Base-by-base conservation (phyloP, 129 eudicot genomes). In the Scalesia atractyloides region DNA sequence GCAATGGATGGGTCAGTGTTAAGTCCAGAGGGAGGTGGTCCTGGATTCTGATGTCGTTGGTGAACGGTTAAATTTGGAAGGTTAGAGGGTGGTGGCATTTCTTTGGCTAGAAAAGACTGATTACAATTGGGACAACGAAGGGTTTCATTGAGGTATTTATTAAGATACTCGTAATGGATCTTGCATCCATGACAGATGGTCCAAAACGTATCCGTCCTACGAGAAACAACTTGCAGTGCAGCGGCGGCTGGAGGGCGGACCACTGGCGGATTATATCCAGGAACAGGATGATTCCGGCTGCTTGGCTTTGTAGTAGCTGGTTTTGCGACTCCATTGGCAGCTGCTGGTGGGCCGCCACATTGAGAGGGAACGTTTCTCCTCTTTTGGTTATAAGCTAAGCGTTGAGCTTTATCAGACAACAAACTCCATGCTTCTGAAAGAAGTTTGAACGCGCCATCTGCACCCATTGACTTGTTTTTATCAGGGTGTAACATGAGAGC, bases 91-190 rank as follows among this genome's bases (percentile, higher is more conserved):
- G 98, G 91, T 20, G 89, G 68, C 79, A 86, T 87, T 86, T 94
- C 96, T 33, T 76, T 20, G 71, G 98, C 98, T 74, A 68, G 8
- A 83, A 94, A 94, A 18, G 92, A 91, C 70, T 80, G 47, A 2
- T 76, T 79, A 73, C 98, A 94, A 46, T 86, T 84, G 59, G 96
- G 95, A 66, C 97, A 90, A 39, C 87, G 84, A 61, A 94, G 96
- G 57, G 85, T 84, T 46, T 81, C 73, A 79, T 94, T 90, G 19
- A 87, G 91, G 72, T 89, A 94, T 12, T 69, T 18, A 70, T 82
- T 88, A 8, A 90, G 80, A 67, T 90, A 94, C 82, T 94, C 98
- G 46, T 94, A 94, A 83, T 94, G 91, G 92, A 94, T 94, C 60
- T 82, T 90, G 80, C 98, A 94, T 20, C 84, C 63, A 68, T 83